Evolutionary conservation across 345 rosid genomes (phyloP), one percentile per base, ranked within the genome.

Genomic region (Noccaea bulbosa): DNA sequence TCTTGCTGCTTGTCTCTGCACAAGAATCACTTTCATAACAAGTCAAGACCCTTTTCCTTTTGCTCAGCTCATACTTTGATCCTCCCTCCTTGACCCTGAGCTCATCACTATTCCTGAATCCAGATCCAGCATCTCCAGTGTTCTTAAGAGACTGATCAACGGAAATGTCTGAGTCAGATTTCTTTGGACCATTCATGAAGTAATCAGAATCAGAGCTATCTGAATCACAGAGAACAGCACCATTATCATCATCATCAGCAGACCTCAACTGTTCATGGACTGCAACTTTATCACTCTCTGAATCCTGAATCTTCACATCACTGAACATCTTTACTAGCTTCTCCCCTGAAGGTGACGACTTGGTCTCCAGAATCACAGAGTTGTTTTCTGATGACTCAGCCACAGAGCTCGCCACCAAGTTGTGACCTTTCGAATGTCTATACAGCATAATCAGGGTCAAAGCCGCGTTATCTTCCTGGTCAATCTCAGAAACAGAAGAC

Each of bases 321-420:
- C 69, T 75, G 57, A 73, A 62, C 5, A 62, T 62, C 45, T 67
- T 75, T 47, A 74, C 73, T 4, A 83, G 71, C 77, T 74, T 78
- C 53, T 86, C 59, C 83, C 38, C 37, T 61, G 65, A 61, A 61
- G 86, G 30, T 27, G 30, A 81, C 10, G 85, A 78, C 60, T 85
- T 91, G 8, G 78, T 82, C 73, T 84, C 95, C 45, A 84, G 69
- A 67, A 80, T 72, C 59, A 77, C 83, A 68, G 88, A 89, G 65
- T 82, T 80, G 65, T 86, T 83, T 15, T 86, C 89, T 11, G 92
- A 87, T 65, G 84, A 86, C 45, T 89, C 90, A 17, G 81, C 85
- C 71, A 82, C 52, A 5, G 80, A 89, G 72, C 80, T 82, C 67
- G 82, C 60, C 50, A 59, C 48, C 30, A 59, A 52, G 74, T 69